Evolutionary conservation across 2,329 filamentous ascomycete genomes (phyloP).

Genomic region (Xylaria sp.): DNA sequence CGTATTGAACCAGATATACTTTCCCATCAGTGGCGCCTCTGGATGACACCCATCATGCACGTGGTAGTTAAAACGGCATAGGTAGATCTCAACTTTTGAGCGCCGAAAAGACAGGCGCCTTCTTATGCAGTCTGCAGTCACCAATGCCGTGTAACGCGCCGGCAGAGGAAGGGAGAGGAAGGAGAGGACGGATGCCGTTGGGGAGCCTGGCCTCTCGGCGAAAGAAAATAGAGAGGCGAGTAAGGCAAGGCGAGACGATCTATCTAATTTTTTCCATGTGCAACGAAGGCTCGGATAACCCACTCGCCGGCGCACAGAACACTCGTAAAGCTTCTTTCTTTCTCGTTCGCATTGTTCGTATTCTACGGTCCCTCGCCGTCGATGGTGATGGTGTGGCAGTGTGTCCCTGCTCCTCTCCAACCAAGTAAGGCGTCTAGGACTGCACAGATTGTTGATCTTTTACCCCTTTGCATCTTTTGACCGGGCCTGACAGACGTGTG

Average conservation of each 20-base stretch:
- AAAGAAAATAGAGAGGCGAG: neutral
- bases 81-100: slow-evolving; percentile 36
- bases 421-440: slow-evolving; percentile 31
- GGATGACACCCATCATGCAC: slow-evolving; percentile 41
- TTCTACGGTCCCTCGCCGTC: neutral
- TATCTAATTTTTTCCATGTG: neutral
- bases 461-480: slow-evolving; percentile 15
- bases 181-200: slow-evolving; percentile 23
- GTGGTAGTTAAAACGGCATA: slow-evolving; percentile 44
- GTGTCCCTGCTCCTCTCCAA: slow-evolving; percentile 11
- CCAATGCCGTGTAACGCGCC: slow-evolving; percentile 45
- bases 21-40: neutral
- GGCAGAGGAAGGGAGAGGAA: slow-evolving; percentile 29
- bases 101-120: slow-evolving; percentile 38
- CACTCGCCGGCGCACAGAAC: neutral
- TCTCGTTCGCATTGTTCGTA: slow-evolving; percentile 9
- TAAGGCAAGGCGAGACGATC: neutral
- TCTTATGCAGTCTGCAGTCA: slow-evolving; percentile 33
- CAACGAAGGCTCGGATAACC: neutral
- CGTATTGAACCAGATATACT: slow-evolving; percentile 18
- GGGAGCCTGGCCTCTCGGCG: slow-evolving; percentile 29
- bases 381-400: slow-evolving; percentile 22
- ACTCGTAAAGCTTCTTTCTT: neutral
- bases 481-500: slow-evolving; percentile 11
- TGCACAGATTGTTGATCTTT: slow-evolving; percentile 22